phyloP scores from a whole-genome alignment of 73 alveolate genomes.

The Paramecium tetraurelia region DNA sequence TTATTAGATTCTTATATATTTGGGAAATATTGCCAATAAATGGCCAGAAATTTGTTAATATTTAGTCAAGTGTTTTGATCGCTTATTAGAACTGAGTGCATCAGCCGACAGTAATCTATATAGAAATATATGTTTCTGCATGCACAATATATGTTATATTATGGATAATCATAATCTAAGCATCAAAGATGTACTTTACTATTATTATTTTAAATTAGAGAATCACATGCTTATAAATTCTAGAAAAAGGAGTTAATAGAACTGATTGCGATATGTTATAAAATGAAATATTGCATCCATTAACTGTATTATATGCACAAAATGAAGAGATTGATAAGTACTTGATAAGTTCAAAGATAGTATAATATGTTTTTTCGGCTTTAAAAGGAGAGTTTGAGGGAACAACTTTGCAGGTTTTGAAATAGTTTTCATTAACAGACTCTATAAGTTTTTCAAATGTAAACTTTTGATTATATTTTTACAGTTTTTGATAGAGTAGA shows the following conservation, averaged over 20 bases:
- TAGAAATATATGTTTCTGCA: background rate
- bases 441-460: background rate
- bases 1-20: background rate
- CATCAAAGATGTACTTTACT: background rate
- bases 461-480: background rate
- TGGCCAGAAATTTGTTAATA: background rate
- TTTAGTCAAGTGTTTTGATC: background rate
- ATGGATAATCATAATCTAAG: background rate
- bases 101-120: background rate
- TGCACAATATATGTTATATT: background rate
- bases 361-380: background rate
- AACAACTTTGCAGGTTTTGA: background rate
- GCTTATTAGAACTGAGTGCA: background rate
- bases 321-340: background rate
- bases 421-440: background rate
- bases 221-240: background rate
- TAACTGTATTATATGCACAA: background rate
- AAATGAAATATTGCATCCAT: background rate
- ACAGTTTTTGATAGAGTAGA: background rate
- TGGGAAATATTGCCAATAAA: background rate
- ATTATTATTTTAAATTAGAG: background rate
- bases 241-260: background rate
- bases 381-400: background rate
- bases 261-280: background rate
- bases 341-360: background rate